phyloP scores from a whole-genome alignment of 768 basidiomycete species.

The Guyanaporus albipodus region DNA sequence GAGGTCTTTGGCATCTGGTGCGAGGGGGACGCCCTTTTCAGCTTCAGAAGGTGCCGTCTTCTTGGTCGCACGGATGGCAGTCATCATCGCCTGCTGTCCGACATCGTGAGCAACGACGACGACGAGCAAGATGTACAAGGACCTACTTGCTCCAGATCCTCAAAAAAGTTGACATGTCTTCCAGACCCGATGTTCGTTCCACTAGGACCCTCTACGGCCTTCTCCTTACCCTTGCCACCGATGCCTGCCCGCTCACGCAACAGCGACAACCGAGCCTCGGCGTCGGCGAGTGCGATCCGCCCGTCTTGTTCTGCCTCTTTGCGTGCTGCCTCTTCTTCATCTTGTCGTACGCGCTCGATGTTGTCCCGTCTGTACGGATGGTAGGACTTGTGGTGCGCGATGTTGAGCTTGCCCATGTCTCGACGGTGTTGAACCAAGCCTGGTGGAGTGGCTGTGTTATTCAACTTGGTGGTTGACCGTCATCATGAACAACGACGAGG shows the following conservation, averaged over 20 bases:
- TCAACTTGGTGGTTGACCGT: too few species aligned
- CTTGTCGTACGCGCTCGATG: slow-evolving; percentile 71
- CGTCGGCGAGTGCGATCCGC: slow-evolving; percentile 69
- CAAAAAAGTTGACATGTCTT: slow-evolving; percentile 82
- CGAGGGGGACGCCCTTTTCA: slow-evolving; percentile 71
- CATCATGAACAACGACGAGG: too few species aligned
- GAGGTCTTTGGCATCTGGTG: slow-evolving; percentile 71
- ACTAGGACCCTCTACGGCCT: slow-evolving; percentile 21
- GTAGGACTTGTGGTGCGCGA: slow-evolving; percentile 89
- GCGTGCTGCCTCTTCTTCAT: slow-evolving; percentile 74
- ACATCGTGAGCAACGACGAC: not conserved
- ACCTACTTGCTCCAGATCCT: slow-evolving; percentile 70
- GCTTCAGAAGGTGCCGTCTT: slow-evolving; percentile 47
- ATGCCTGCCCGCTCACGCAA: slow-evolving; percentile 60
- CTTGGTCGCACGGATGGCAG: slow-evolving; percentile 46
- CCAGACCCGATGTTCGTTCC: slow-evolving; percentile 28
- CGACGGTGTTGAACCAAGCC: too few species aligned
- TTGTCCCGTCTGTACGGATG: slow-evolving; percentile 85
- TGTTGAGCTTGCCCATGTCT: slow-evolving; percentile 49
- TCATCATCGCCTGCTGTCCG: slow-evolving; percentile 42
- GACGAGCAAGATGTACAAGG: not conserved
- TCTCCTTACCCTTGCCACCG: slow-evolving; percentile 34
- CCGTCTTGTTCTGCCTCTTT: slow-evolving; percentile 71
- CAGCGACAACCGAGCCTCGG: slow-evolving; percentile 69
- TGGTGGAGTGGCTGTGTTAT: not conserved